Base-by-base conservation (phyloP, 208 protist genomes). In the Willaertia magna region DNA sequence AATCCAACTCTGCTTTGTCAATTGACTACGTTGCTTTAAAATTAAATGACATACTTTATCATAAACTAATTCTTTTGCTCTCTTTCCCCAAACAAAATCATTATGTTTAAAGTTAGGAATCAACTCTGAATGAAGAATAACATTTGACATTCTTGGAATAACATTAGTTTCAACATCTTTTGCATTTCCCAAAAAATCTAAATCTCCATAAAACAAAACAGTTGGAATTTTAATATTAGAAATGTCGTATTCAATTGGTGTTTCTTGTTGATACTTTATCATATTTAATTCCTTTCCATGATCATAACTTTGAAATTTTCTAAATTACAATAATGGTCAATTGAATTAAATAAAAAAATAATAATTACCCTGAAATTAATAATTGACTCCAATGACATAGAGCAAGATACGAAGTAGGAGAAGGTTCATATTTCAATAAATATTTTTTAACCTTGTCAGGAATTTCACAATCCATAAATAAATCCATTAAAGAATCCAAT, bases 231-330 rank as follows among this genome's bases (percentile, higher is more conserved):
- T 55, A 18, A 55, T 20, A 11, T 22, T 55, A 11, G 9, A 22
- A 11, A 55, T 20, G 49, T 55, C 49, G 20, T 22, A 55, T 55
- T 55, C 49, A 55, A 18, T 11, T 22, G 49, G 49, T 20, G 20
- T 20, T 22, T 55, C 49, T 22, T 20, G 9, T 22, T 55, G 14
- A 55, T 55, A 55, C 20, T 98, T 94, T 76, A 94, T 90, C 51
- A 98, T 94, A 85, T 97, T 84, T 75, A 98, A 88, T 20, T 98
- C 96, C 86, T 96, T 97, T 84, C 94, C 96, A 40, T 92, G 91
- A 22, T 95, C 95, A 88, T 97, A 98, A 22, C 14, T 20, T 55
- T 55, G 14, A 18, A 55, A 55, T 20, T 20, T 55, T 22, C 49
- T n/a, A n/a, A n/a, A n/a, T n/a, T n/a, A n/a, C n/a, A n/a, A n/a